These are phyloP conservation scores for Trametes meyenii DNA, from an alignment of 768 basidiomycete species.

Conservation along the genomic window DNA sequence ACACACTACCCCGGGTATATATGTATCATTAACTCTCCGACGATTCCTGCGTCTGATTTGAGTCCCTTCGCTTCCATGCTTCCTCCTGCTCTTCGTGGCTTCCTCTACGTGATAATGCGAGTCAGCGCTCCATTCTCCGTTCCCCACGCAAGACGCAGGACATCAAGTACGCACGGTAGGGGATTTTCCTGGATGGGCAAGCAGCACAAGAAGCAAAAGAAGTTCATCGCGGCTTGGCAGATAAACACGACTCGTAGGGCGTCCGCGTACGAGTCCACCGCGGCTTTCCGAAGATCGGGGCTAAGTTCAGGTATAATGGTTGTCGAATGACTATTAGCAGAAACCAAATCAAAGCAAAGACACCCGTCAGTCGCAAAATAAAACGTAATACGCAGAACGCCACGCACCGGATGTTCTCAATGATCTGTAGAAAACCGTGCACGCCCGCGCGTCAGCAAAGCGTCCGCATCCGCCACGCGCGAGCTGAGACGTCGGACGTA, in stretches of 20 bases:
- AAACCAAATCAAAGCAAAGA: slow-evolving; percentile 3
- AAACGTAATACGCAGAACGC: not conserved
- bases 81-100: slow-evolving; percentile 65
- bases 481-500: slow-evolving; percentile 40
- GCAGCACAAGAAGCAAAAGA: slow-evolving; percentile 68
- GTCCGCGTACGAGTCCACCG: slow-evolving; percentile 76
- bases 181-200: slow-evolving; percentile 77
- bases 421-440: slow-evolving; percentile 51
- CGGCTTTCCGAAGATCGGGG: slow-evolving; percentile 56
- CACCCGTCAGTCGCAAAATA: not conserved
- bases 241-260: slow-evolving; percentile 85
- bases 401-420: slow-evolving; percentile 66
- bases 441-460: slow-evolving; percentile 4
- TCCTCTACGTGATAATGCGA: slow-evolving; percentile 43
- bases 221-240: slow-evolving; percentile 68
- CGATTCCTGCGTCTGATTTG: slow-evolving; percentile 14
- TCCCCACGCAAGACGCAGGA: not conserved
- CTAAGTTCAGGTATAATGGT: slow-evolving; percentile 69
- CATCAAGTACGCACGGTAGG: slow-evolving; percentile 47
- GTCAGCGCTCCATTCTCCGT: not conserved
- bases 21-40: slow-evolving; percentile 17
- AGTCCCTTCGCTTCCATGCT: slow-evolving; percentile 46
- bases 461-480: not conserved
- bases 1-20: slow-evolving; percentile 6
- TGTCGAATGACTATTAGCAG: slow-evolving; percentile 60